Percentiles rank a stretch among this genome's conserved stretches.
Evolutionary conservation across 1,284 basidiomycete genomes (phyloP).

Genomic region (Cutaneotrichosporon sp.): DNA sequence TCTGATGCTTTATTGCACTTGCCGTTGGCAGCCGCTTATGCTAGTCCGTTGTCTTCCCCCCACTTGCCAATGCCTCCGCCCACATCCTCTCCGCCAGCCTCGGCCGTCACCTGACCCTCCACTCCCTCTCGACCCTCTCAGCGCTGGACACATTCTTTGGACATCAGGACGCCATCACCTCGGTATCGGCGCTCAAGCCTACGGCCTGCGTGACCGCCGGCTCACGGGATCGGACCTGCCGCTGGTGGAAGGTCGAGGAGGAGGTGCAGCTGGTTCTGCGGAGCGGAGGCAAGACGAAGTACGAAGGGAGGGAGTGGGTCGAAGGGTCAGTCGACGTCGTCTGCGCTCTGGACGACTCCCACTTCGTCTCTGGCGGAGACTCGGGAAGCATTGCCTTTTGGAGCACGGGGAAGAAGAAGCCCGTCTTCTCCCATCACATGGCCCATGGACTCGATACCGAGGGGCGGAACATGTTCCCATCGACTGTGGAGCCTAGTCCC

Average conservation of each 20-base stretch:
- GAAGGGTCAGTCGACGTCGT: conserved; percentile 91
- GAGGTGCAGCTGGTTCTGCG: conserved; percentile 94
- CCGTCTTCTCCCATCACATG: conserved; percentile 73
- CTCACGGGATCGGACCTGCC: conserved; percentile 80
- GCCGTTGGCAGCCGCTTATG: neutral
- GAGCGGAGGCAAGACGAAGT: conserved; percentile 68
- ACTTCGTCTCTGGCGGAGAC: conserved; percentile 90
- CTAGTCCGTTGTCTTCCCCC: conserved; percentile 73
- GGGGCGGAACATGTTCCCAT: conserved; percentile 49
- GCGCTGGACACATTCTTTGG: conserved; percentile 97
- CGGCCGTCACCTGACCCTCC: conserved; percentile 88
- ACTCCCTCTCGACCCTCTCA: conserved; percentile 76
- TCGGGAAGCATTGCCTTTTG: conserved; percentile 89
- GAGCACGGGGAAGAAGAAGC: conserved; percentile 94
- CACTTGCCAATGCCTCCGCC: conserved; percentile 59
- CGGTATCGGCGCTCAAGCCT: conserved; percentile 71
- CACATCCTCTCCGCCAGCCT: conserved; percentile 84
- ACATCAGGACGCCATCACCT: conserved; percentile 83
- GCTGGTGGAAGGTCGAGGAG: conserved; percentile 96
- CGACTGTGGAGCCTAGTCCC: conserved; percentile 69
- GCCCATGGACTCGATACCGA: conserved; percentile 64
- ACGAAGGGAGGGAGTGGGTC: conserved; percentile 48
- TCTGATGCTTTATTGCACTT: neutral
- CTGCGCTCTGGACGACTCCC: conserved; percentile 88
- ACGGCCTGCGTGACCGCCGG: conserved; percentile 85